A percentile compares a stretch with the other conserved stretches of the same genome.
Conservation (phyloP, 768 basidiomycete species). For the Amanita exitialis region DNA sequence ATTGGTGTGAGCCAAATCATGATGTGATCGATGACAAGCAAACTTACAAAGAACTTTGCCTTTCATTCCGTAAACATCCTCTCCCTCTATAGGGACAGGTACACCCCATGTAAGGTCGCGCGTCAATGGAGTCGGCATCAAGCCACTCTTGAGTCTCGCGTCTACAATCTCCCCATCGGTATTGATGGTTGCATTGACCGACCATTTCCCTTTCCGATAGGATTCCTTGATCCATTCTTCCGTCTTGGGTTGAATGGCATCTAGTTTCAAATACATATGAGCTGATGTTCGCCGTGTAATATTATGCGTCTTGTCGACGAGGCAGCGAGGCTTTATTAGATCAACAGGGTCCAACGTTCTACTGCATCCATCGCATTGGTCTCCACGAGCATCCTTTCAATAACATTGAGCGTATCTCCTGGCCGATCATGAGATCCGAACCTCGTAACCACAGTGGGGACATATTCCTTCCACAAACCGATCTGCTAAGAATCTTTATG, state of each 20-base stretch:
- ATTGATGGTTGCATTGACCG: constrained; percentile 85
- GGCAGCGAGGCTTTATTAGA: constrained; percentile 89
- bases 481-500: constrained; percentile 80
- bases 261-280: constrained; percentile 88
- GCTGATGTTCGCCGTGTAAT: constrained; percentile 69
- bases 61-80: constrained; percentile 77
- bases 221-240: constrained; percentile 85
- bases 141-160: constrained; percentile 74
- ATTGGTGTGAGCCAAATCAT: background rate
- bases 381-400: constrained; percentile 84
- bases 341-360: constrained; percentile 91
- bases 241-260: constrained; percentile 69
- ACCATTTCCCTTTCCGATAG: constrained; percentile 83
- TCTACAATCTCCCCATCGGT: constrained; percentile 83
- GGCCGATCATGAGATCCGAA: constrained; percentile 19
- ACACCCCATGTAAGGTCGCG: constrained; percentile 96
- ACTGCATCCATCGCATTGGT: constrained; percentile 94
- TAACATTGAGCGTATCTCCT: background rate
- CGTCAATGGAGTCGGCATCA: constrained; percentile 86
- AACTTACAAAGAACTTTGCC: constrained; percentile 91
- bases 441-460: constrained; percentile 84
- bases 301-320: constrained; percentile 71
- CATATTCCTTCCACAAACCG: constrained; percentile 98
- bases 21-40: background rate
- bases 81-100: constrained; percentile 71